Conservation (phyloP, 805 yeast genomes). For the Saccharomycopsis schoenii region DNA sequence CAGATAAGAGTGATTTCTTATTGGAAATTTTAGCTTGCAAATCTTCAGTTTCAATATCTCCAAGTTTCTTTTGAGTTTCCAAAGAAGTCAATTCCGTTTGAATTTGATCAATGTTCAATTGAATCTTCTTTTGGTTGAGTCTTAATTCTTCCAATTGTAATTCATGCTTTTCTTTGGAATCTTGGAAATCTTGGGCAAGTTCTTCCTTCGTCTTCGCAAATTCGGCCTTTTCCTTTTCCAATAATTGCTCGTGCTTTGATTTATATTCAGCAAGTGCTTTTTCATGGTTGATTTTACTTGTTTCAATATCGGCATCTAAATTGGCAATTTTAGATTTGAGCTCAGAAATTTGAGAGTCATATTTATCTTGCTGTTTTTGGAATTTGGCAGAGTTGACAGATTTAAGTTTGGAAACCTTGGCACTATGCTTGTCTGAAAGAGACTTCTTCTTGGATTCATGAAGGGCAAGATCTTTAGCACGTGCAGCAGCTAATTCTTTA, state of each 20-base stretch:
- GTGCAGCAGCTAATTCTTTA: slow-evolving; percentile 4
- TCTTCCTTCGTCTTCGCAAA: slow-evolving; percentile 9
- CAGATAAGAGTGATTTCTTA: slow-evolving; percentile 1
- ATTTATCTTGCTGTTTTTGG: slow-evolving; percentile 11
- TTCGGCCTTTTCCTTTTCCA: slow-evolving; percentile 7
- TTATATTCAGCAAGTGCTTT: slow-evolving; percentile 10
- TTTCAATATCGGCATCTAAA: slow-evolving; percentile 5
- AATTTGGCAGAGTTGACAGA: slow-evolving; percentile 14
- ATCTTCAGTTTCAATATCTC: slow-evolving; percentile 11
- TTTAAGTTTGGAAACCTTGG: slow-evolving; percentile 10
- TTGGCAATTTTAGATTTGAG: slow-evolving; percentile 10
- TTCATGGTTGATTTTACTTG: slow-evolving; percentile 7
- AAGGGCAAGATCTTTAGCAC: neutral
- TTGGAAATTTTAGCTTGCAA: slow-evolving; percentile 4
- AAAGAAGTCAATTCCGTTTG: slow-evolving; percentile 14
- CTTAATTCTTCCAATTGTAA: slow-evolving; percentile 11
- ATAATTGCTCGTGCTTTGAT: slow-evolving; percentile 7
- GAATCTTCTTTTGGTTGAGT: slow-evolving; percentile 14
- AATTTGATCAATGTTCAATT: slow-evolving; percentile 8
- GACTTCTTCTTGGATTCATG: slow-evolving; percentile 5
- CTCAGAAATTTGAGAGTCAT: slow-evolving; percentile 10
- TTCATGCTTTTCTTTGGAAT: slow-evolving; percentile 5
- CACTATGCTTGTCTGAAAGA: slow-evolving; percentile 10
- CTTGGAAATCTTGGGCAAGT: slow-evolving; percentile 12
- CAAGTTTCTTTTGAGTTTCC: slow-evolving; percentile 9